Conservation (phyloP, 148 eudicot species). For the Chenopodium quinoa region DNA sequence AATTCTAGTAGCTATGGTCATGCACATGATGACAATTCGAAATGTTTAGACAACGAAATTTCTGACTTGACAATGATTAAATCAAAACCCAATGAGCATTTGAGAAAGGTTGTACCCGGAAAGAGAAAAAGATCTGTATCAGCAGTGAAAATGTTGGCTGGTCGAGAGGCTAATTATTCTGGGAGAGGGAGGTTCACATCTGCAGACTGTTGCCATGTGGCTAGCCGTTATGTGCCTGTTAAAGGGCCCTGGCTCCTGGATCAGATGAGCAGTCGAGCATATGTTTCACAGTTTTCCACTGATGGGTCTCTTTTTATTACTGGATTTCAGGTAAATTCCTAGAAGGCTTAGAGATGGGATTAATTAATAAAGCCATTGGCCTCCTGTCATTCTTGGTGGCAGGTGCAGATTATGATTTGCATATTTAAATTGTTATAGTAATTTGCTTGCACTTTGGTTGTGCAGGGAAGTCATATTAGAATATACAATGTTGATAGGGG, state of each 20-base stretch:
- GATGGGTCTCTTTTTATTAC: constrained; percentile 81
- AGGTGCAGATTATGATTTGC: not conserved
- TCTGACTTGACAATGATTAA: constrained; percentile 65
- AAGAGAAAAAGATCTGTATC: constrained; percentile 44
- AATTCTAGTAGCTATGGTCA: constrained; percentile 7
- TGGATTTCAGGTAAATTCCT: constrained; percentile 68
- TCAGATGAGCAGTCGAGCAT: constrained; percentile 59
- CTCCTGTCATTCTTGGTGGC: not conserved
- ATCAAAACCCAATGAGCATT: constrained; percentile 55
- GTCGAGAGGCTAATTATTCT: constrained; percentile 69
- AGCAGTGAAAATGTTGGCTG: constrained; percentile 58
- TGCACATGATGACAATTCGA: not conserved
- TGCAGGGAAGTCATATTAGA: constrained; percentile 75
- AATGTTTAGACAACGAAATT: constrained; percentile 55
- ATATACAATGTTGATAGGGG: constrained; percentile 66
- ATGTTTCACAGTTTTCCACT: constrained; percentile 75
- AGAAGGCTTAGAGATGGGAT: not conserved
- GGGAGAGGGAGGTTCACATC: constrained; percentile 66
- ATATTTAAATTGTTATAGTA: not conserved
- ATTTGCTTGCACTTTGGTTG: not conserved
- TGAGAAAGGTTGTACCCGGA: constrained; percentile 38
- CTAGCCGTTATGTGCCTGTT: constrained; percentile 68
- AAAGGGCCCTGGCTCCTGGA: constrained; percentile 59
- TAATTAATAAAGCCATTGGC: not conserved
- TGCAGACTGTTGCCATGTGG: constrained; percentile 65